Percentiles rank a stretch among this genome's conserved stretches.
phyloP scores from a whole-genome alignment of 2,329 filamentous ascomycete genomes.

The Talaromyces sp. region DNA sequence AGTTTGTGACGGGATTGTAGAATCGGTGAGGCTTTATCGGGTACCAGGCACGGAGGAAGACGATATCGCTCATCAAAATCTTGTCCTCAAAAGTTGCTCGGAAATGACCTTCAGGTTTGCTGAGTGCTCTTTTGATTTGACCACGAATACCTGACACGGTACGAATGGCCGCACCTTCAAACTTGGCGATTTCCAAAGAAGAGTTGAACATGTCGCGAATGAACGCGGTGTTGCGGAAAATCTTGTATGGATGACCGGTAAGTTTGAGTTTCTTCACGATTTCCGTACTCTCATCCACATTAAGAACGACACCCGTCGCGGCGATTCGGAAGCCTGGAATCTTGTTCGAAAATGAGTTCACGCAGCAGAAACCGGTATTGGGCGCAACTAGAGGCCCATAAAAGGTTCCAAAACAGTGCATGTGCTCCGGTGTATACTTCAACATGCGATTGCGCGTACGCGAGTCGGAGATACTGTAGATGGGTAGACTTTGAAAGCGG shows the following conservation, averaged over 20 bases:
- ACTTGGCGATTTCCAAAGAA: constrained; percentile 92
- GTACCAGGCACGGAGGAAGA: constrained; percentile 96
- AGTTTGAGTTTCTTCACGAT: constrained; percentile 99
- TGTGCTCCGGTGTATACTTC: constrained; percentile 98
- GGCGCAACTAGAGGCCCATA: constrained; percentile 93
- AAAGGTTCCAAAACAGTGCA: constrained; percentile 97
- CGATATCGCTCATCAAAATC: constrained; percentile 91
- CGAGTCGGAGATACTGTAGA: constrained; percentile 94
- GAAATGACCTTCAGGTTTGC: constrained; percentile 92
- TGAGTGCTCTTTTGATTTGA: constrained; percentile 93
- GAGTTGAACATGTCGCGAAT: constrained; percentile 98
- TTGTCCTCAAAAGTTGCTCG: constrained; percentile 98
- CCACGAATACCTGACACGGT: constrained; percentile 94
- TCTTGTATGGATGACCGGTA: constrained; percentile 89
- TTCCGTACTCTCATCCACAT: constrained; percentile 91
- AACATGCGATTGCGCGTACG: constrained; percentile 94
- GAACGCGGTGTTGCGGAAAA: constrained; percentile 99
- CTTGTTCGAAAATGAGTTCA: constrained; percentile 80
- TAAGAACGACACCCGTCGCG: constrained; percentile 88
- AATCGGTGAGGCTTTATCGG: constrained; percentile 91
- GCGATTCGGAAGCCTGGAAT: constrained; percentile 91
- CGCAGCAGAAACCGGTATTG: constrained; percentile 91
- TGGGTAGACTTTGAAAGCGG: constrained; percentile 84
- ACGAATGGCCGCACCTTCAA: constrained; percentile 91
- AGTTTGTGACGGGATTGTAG: constrained; percentile 94